Percentiles rank a stretch among this genome's conserved stretches.
Conservation (phyloP, 495 filamentous ascomycete genomes). For the Lophiotrema nucula region DNA sequence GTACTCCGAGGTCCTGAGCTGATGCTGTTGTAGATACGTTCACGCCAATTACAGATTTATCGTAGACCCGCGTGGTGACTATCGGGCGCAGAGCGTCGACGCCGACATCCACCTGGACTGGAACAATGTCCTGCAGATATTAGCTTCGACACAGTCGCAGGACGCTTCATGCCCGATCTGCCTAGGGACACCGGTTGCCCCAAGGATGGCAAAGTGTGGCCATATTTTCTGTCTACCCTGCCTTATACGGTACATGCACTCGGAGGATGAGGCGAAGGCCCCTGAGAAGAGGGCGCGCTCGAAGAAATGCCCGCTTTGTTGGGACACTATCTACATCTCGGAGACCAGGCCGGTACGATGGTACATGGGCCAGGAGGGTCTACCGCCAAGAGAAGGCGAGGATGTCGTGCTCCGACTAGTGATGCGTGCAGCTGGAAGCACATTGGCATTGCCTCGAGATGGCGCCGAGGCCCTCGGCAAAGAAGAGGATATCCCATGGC, state of each 20-base stretch:
- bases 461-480: slow-evolving; percentile 66
- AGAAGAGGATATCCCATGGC: slow-evolving; percentile 83
- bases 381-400: slow-evolving; percentile 73
- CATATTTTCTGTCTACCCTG: slow-evolving; percentile 97
- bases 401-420: slow-evolving; percentile 87
- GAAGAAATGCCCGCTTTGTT: slow-evolving; percentile 97
- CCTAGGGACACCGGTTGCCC: slow-evolving; percentile 83
- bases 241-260: slow-evolving; percentile 93
- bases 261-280: slow-evolving; percentile 63
- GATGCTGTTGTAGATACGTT: slow-evolving; percentile 75
- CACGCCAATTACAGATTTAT: slow-evolving; percentile 98
- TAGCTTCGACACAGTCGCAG: slow-evolving; percentile 88
- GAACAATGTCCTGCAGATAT: slow-evolving; percentile 83
- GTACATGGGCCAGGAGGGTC: slow-evolving; percentile 84
- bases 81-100: slow-evolving; percentile 75
- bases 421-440: slow-evolving; percentile 73
- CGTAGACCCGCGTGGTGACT: slow-evolving; percentile 77
- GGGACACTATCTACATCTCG: slow-evolving; percentile 80
- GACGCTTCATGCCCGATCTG: slow-evolving; percentile 89
- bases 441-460: slow-evolving; percentile 82
- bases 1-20: too few species aligned
- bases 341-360: slow-evolving; percentile 90
- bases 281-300: slow-evolving; percentile 74
- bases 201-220: slow-evolving; percentile 95
- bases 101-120: slow-evolving; percentile 90